Evolutionary conservation across 2,329 filamentous ascomycete genomes (phyloP).

Genomic region (Neophaeococcomyces aloes): DNA sequence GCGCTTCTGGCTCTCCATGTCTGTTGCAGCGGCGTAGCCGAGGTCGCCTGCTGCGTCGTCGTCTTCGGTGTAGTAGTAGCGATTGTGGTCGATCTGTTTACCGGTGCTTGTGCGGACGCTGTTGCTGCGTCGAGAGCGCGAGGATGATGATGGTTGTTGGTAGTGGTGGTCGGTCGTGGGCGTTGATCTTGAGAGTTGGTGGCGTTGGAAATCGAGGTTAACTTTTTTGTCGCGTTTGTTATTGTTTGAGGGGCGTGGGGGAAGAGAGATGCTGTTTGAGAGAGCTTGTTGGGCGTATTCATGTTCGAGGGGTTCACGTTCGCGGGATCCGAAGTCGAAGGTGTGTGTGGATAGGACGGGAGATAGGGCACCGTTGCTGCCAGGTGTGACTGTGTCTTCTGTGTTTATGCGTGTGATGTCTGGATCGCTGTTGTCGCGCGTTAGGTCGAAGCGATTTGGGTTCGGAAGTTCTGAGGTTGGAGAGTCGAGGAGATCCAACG

Average conservation of each 20-base stretch:
- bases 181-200: constrained; percentile 9
- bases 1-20: constrained; percentile 79
- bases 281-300: constrained; percentile 23
- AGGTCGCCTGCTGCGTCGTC: constrained; percentile 84
- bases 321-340: constrained; percentile 10
- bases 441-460: constrained; percentile 63
- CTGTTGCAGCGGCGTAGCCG: constrained; percentile 86
- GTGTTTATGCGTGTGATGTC: constrained; percentile 25
- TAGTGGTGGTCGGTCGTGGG: background rate
- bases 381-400: constrained; percentile 29
- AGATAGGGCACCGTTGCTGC: constrained; percentile 24
- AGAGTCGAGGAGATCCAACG: constrained; percentile 58
- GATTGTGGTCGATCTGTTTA: constrained; percentile 13
- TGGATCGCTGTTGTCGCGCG: constrained; percentile 31
- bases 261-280: constrained; percentile 30
- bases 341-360: constrained; percentile 19
- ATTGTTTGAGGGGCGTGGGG: constrained; percentile 23
- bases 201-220: constrained; percentile 23
- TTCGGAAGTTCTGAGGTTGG: constrained; percentile 55
- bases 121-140: background rate
- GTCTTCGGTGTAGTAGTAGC: constrained; percentile 51
- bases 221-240: constrained; percentile 17
- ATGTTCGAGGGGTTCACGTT: constrained; percentile 19
- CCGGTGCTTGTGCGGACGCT: constrained; percentile 5
- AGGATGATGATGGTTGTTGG: background rate